Conservation (phyloP, 495 filamentous ascomycete genomes). For the Echria macrotheca region DNA sequence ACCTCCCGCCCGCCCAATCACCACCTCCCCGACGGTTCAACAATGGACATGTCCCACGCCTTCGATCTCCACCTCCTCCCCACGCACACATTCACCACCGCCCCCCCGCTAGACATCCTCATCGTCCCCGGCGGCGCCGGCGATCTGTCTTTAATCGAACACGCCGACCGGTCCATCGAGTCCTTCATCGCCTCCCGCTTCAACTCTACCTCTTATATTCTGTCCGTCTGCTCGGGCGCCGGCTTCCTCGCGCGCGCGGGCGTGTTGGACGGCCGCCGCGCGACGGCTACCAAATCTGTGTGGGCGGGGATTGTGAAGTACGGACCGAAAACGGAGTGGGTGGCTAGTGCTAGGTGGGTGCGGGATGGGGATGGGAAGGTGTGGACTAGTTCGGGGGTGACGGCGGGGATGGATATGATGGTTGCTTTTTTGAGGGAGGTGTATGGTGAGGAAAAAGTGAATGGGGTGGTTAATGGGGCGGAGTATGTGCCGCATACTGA, state of each 20-base stretch:
- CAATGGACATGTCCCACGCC: constrained; percentile 22
- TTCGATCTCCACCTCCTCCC: constrained; percentile 48
- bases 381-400: constrained; percentile 40
- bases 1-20: constrained; percentile 1
- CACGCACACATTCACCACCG: constrained; percentile 54
- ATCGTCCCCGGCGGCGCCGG: constrained; percentile 63
- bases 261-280: constrained; percentile 51
- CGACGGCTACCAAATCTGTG: constrained; percentile 51
- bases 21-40: neutral
- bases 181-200: constrained; percentile 41
- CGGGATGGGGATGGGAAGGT: constrained; percentile 60
- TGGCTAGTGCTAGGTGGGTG: constrained; percentile 59
- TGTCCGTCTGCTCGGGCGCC: constrained; percentile 59
- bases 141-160: constrained; percentile 25
- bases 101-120: constrained; percentile 54
- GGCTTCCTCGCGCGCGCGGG: constrained; percentile 48
- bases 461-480: neutral
- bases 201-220: constrained; percentile 46
- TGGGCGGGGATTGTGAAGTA: constrained; percentile 38
- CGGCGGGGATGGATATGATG: neutral
- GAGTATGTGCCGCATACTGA: neutral
- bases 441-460: neutral
- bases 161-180: constrained; percentile 32
- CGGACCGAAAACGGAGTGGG: constrained; percentile 50
- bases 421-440: neutral